Conservation (phyloP, 208 protist genomes). For the Wallacemonas sp. region DNA sequence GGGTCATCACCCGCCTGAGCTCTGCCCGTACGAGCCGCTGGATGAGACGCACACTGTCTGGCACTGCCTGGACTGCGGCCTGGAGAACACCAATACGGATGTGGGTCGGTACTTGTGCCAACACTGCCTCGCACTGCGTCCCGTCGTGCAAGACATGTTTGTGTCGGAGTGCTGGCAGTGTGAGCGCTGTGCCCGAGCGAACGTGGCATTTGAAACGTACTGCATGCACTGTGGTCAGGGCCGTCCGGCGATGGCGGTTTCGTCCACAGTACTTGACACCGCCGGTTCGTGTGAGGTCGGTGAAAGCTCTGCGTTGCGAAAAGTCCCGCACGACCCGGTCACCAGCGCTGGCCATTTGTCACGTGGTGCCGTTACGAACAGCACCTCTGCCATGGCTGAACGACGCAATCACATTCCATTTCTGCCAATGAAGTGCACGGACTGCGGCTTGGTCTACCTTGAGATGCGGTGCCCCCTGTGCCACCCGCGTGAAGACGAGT, state of each 20-base stretch:
- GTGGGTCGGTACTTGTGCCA: constrained; percentile 80
- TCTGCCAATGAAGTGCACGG: constrained; percentile 52
- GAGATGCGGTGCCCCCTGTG: constrained; percentile 76
- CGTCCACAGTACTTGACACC: background rate
- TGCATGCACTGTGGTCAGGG: constrained; percentile 72
- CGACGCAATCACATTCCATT: constrained; percentile 49
- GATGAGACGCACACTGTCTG: constrained; percentile 12
- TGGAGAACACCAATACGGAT: constrained; percentile 55
- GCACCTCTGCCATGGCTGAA: too few relatives aligned
- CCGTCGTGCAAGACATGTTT: constrained; percentile 45
- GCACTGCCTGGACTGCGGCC: constrained; percentile 61
- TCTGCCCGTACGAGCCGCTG: constrained; percentile 43
- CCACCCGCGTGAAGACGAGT: constrained; percentile 8
- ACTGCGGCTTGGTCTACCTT: constrained; percentile 66
- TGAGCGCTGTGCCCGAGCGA: constrained; percentile 46
- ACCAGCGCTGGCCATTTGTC: too few relatives aligned
- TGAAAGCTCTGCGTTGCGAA: too few relatives aligned
- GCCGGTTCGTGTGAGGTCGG: too few relatives aligned
- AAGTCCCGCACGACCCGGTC: too few relatives aligned
- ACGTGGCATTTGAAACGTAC: constrained; percentile 77
- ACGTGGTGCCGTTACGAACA: too few relatives aligned
- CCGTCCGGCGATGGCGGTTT: constrained; percentile 9
- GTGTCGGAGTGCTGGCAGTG: constrained; percentile 75
- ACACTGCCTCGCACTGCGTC: constrained; percentile 65
- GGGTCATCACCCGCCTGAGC: constrained; percentile 51